Base-by-base conservation (phyloP, 306 rosid genomes). In the Ceratonia siliqua region DNA sequence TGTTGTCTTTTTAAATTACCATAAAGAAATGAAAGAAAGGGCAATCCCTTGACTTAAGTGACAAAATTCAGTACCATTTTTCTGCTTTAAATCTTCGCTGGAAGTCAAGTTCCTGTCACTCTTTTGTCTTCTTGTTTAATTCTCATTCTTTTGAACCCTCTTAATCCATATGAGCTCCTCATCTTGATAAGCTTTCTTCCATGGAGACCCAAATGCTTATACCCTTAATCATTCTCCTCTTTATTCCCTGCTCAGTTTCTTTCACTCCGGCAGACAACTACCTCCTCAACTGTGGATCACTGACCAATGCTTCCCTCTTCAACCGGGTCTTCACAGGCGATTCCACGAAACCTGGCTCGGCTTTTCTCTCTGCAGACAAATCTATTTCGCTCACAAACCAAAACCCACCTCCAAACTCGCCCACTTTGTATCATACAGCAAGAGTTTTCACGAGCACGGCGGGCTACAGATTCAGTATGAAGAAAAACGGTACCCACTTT, bases 251-350 rank as follows among this genome's bases (percentile, higher is more conserved):
- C 57, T 81, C 92, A 8, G n/a, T 79, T 74, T 77, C 86, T 32
- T 90, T 95, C 82, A 79, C 78, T 79, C 98, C 98, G 48, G 24
- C 32, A 33, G 98, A 95, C 46, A 86, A 88, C 78, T 89, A 81
- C 73, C 93, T 95, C 8, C 72, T 95, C 83, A 95, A 78, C 81
- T 92, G 96, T 78, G 98, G 99, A 74, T 86, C 98, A 28, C 55
- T 79, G 68, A 72, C 54, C 82, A 92, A 90, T 83, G 69, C 69
- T 72, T 75, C 93, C 6, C 68, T 75, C 79, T 81, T 80, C 82
- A 84, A 81, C 78, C 78, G 92, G 27, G 35, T 78, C 78, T 95
- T 95, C 79, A 12, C 57, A 12, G 82, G 83, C 14, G 97, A 92
- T 75, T 85, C 92, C 28, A 36, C 82, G 13, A 46, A 77, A 18